phyloP scores from a whole-genome alignment of 73 alveolate genomes.

The Stentor coeruleus region DNA sequence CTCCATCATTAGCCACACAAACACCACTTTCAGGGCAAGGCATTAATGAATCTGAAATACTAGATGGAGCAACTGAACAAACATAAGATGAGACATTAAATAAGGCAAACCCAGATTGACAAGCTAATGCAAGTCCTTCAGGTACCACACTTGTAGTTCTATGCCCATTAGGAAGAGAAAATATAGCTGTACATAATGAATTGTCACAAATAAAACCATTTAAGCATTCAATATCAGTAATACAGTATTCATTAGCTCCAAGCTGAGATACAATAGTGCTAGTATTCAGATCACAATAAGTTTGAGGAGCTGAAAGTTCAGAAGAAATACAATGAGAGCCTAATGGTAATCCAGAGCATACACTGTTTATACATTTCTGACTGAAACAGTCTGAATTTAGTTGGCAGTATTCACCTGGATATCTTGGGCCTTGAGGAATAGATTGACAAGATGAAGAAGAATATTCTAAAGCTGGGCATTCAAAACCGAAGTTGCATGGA shows the following conservation, averaged over 20 bases:
- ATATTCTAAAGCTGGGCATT: not conserved
- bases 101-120: not conserved
- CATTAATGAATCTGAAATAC: not conserved
- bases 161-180: not conserved
- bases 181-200: not conserved
- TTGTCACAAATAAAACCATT: not conserved
- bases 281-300: not conserved
- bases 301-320: not conserved
- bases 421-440: not conserved
- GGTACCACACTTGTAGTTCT: not conserved
- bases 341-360: not conserved
- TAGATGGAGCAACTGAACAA: not conserved
- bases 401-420: not conserved
- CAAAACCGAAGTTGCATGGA: not conserved
- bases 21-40: conserved; percentile 1
- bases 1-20: not conserved
- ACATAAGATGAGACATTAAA: not conserved
- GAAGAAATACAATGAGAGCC: not conserved
- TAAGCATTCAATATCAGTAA: not conserved
- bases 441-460: not conserved
- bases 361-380: not conserved
- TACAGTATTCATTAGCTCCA: not conserved
- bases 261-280: not conserved
- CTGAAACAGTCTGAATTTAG: not conserved
- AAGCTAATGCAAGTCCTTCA: not conserved